Percentiles rank a stretch among this genome's conserved stretches.
These are phyloP conservation scores for Boletellus ananas DNA, from an alignment of 768 basidiomycete genomes.

Conservation along the genomic window DNA sequence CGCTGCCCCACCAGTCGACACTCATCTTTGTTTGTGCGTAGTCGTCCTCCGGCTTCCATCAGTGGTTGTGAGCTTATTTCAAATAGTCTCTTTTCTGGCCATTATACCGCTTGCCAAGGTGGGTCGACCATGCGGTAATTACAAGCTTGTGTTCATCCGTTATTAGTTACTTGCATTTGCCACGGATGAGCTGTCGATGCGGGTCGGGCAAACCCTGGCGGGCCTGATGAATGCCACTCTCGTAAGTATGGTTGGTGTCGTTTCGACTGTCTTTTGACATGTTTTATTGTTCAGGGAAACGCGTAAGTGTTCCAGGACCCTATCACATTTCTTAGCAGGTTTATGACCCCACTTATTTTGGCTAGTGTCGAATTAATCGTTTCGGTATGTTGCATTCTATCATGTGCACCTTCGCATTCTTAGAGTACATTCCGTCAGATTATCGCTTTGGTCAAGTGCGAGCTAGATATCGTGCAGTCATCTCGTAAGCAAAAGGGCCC, in stretches of 20 bases:
- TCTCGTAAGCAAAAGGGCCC: slow-evolving; percentile 48
- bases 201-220: slow-evolving; percentile 79
- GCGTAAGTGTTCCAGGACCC: slow-evolving; percentile 18
- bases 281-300: slow-evolving; percentile 22
- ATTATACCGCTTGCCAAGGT: slow-evolving; percentile 86
- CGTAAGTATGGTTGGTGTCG: slow-evolving; percentile 35
- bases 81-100: slow-evolving; percentile 70
- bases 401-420: neutral
- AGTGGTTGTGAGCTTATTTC: neutral
- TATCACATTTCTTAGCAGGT: neutral
- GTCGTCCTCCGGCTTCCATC: neutral
- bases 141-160: neutral
- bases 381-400: slow-evolving; percentile 43
- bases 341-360: neutral
- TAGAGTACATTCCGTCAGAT: slow-evolving; percentile 41
- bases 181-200: slow-evolving; percentile 78
- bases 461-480: slow-evolving; percentile 77
- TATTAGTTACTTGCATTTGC: slow-evolving; percentile 72
- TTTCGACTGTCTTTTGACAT: neutral
- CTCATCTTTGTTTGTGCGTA: slow-evolving; percentile 71
- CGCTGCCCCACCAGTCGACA: slow-evolving; percentile 47
- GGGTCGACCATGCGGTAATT: neutral
- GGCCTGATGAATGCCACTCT: slow-evolving; percentile 84
- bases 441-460: slow-evolving; percentile 78
- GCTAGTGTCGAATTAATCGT: slow-evolving; percentile 58